Evolutionary conservation across 2,329 filamentous ascomycete genomes (phyloP), one percentile per base, ranked within the genome.

Genomic region (Neoarthrinium moseri): DNA sequence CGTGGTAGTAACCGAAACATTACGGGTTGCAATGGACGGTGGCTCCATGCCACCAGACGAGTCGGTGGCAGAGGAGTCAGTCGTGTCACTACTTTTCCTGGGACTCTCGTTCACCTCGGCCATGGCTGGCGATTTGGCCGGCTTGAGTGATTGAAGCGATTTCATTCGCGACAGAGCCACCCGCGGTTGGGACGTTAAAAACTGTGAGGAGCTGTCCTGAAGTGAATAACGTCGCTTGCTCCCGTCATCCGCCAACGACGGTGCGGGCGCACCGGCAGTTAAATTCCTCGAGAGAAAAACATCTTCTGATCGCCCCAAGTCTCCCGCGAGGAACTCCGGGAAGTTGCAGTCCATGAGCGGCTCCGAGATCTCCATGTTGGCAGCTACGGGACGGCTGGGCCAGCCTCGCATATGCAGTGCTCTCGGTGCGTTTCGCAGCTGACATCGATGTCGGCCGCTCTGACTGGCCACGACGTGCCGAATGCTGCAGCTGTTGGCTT

Each of bases 321-420:
- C 77, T 48, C 67, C 70, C 6, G 71, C 78, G n/a, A 83, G 64
- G 30, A 80, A 54, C 60, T 83, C 80, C 3, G 79, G 75, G 15
- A 83, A 64, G 60, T 74, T 81, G 57, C 70, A 71, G 40, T 63
- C 64, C 55, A 60, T 63, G 51, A 57, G 45, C 50, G 52, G 55
- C 46, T 62, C 56, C 45, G 53, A 46, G 40, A 40, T 37, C 26
- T 49, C 51, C 50, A 53, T 52, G 38, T 33, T 46, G 54, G 43
- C 41, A 27, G 49, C 50, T 47, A 53, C 56, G n/a, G 23, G 21
- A 20, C 29, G 43, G 33, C 50, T 15, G 36, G 30, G n/a, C 20
- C 22, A 15, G 23, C 15, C 23, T 35, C 36, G 24, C 20, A 42
- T 44, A 44, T 44, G 32, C 41, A 32, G 41, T 44, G 15, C 21